These are phyloP conservation scores for Sugiyamaella grinbergsii DNA, from an alignment of 1,139 yeast species.

Conservation along the genomic window DNA sequence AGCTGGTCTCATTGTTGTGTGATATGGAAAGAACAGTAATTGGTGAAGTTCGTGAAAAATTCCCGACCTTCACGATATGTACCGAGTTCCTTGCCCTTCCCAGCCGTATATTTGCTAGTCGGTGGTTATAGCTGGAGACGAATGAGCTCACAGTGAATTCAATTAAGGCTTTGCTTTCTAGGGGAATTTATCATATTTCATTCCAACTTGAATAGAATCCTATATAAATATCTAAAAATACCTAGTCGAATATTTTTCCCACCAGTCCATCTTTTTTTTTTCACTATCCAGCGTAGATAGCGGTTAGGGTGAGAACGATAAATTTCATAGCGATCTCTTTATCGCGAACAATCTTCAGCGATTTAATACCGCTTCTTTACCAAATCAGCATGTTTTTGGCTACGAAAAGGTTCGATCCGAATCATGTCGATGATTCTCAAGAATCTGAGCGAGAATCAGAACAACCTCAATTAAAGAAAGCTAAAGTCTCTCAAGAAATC, in stretches of 20 bases:
- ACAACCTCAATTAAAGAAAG: slow-evolving; percentile 15
- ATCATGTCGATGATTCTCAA: slow-evolving; percentile 15
- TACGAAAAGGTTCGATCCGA: slow-evolving; percentile 32
- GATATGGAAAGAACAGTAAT: neutral
- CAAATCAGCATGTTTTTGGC: slow-evolving; percentile 30
- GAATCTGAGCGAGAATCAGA: slow-evolving; percentile 27
- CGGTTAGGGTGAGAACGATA: slow-evolving; percentile 1
- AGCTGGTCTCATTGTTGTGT: slow-evolving; percentile 57
- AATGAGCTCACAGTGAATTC: too few species aligned
- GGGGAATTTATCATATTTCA: too few species aligned
- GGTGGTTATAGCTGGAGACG: neutral
- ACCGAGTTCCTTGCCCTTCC: slow-evolving; percentile 2
- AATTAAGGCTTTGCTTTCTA: too few species aligned
- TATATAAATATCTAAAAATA: too few species aligned
- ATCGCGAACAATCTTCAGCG: neutral
- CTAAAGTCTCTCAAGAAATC: slow-evolving; percentile 8
- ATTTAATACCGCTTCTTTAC: neutral
- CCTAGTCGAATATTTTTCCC: too few species aligned
- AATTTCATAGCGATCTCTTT: slow-evolving; percentile 1
- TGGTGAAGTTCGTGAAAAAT: slow-evolving; percentile 14
- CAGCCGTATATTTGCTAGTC: slow-evolving; percentile 7
- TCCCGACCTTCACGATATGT: neutral
- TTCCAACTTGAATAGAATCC: too few species aligned
- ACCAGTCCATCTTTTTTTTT: neutral
- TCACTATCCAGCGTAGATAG: neutral